These are phyloP conservation scores for Xerocomellus chrysenteron DNA, from an alignment of 768 basidiomycete genomes.

Conservation along the genomic window DNA sequence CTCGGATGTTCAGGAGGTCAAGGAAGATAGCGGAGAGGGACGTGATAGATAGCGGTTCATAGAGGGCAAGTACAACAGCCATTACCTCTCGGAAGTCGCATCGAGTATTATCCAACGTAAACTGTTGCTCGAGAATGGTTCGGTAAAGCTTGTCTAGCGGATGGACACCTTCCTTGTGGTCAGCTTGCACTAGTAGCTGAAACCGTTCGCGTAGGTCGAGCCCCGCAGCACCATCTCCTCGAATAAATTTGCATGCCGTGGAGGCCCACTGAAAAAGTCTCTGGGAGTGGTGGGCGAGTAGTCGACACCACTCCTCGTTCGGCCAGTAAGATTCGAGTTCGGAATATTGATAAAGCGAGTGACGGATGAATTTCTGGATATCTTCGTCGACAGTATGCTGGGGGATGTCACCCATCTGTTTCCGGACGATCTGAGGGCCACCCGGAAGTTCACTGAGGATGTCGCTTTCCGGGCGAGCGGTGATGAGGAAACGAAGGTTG, in stretches of 20 bases:
- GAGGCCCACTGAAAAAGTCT: slow-evolving; percentile 28
- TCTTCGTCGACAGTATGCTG: background rate
- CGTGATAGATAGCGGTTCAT: background rate
- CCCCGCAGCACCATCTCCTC: no score
- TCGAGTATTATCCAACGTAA: background rate
- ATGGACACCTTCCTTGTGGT: background rate
- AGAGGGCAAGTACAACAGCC: background rate
- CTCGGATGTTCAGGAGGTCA: no score
- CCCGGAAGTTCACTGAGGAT: slow-evolving; percentile 10
- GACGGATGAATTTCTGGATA: background rate
- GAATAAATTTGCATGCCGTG: slow-evolving; percentile 8
- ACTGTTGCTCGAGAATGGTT: background rate
- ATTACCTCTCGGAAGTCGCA: background rate
- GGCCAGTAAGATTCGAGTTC: background rate
- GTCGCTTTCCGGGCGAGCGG: background rate
- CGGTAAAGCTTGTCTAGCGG: background rate
- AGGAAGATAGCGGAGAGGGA: no score
- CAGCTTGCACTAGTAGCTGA: background rate
- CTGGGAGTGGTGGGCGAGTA: slow-evolving; percentile 15
- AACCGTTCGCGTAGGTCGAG: background rate
- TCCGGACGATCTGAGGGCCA: slow-evolving; percentile 2
- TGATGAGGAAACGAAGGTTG: background rate
- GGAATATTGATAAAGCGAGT: background rate
- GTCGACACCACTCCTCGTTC: slow-evolving; percentile 6
- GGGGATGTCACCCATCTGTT: slow-evolving; percentile 11